phyloP scores from a whole-genome alignment of 148 eudicot species.

The Diospyros lotus region DNA sequence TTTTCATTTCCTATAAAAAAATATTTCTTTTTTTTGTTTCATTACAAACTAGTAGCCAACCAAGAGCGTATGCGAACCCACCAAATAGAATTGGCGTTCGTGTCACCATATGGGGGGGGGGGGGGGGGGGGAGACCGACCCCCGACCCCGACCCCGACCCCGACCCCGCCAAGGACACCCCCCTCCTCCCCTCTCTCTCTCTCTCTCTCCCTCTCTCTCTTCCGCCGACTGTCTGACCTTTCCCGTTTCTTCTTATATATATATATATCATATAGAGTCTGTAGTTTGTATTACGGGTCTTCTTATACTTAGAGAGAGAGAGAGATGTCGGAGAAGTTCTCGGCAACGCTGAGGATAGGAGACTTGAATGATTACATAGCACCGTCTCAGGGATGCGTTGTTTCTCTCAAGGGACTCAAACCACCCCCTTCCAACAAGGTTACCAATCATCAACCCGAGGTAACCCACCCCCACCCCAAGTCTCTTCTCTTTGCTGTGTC shows the following conservation, averaged over 20 bases:
- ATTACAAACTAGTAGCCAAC: too few species aligned
- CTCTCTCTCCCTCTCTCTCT: not conserved
- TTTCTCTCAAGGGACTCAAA: constrained; percentile 49
- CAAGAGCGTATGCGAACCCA: too few species aligned
- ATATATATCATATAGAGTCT: not conserved
- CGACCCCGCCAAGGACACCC: not conserved
- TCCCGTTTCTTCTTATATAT: not conserved
- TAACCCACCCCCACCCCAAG: not conserved
- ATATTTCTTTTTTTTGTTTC: too few species aligned
- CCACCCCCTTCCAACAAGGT: constrained; percentile 6
- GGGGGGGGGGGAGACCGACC: too few species aligned
- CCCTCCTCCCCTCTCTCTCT: not conserved
- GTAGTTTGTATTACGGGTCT: not conserved
- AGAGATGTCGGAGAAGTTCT: constrained; percentile 70
- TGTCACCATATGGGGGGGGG: too few species aligned
- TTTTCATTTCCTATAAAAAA: too few species aligned
- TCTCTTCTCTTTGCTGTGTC: too few species aligned
- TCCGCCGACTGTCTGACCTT: not conserved
- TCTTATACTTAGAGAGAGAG: not conserved
- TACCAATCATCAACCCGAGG: constrained; percentile 24
- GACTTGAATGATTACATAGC: constrained; percentile 88
- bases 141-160: too few species aligned
- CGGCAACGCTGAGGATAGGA: constrained; percentile 69
- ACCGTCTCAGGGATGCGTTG: constrained; percentile 86
- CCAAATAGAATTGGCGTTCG: too few species aligned